Conservation (phyloP, 2,329 filamentous ascomycete species). For the Albophoma yamanashiensis region DNA sequence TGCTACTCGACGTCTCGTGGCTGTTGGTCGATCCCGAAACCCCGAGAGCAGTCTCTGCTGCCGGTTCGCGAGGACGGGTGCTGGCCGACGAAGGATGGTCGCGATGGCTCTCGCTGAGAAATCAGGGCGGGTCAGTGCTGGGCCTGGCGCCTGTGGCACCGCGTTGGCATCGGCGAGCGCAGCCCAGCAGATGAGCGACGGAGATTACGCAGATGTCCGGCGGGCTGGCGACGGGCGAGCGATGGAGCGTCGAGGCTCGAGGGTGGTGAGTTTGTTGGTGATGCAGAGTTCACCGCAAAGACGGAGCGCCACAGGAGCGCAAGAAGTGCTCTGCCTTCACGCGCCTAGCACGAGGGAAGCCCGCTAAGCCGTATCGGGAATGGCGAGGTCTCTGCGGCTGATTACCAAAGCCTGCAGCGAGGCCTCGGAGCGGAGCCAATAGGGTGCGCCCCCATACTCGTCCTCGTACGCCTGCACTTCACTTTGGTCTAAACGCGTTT, state of each 20-base stretch:
- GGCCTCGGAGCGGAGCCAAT: no score
- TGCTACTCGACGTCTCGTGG: not conserved
- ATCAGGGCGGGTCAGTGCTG: slow-evolving; percentile 18
- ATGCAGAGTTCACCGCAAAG: not conserved
- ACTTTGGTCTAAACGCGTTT: no score
- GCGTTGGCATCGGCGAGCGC: slow-evolving; percentile 19
- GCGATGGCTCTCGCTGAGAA: slow-evolving; percentile 1
- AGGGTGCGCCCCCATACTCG: no score
- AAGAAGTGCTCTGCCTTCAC: not conserved
- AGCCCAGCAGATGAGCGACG: slow-evolving; percentile 10
- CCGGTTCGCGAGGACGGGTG: not conserved
- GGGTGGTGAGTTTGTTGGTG: not conserved
- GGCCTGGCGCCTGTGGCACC: slow-evolving; percentile 21
- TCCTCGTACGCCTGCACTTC: no score
- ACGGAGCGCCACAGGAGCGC: not conserved
- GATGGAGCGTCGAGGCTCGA: not conserved
- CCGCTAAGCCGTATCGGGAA: not conserved
- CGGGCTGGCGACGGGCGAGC: not conserved
- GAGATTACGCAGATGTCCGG: not conserved
- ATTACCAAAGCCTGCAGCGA: not conserved
- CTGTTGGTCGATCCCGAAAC: not conserved
- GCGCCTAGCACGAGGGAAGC: not conserved
- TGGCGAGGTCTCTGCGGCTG: not conserved
- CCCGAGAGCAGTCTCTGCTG: not conserved
- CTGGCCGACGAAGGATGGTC: not conserved